Base-by-base conservation (phyloP, 1,284 basidiomycete genomes). In the Puccinia triticina region DNA sequence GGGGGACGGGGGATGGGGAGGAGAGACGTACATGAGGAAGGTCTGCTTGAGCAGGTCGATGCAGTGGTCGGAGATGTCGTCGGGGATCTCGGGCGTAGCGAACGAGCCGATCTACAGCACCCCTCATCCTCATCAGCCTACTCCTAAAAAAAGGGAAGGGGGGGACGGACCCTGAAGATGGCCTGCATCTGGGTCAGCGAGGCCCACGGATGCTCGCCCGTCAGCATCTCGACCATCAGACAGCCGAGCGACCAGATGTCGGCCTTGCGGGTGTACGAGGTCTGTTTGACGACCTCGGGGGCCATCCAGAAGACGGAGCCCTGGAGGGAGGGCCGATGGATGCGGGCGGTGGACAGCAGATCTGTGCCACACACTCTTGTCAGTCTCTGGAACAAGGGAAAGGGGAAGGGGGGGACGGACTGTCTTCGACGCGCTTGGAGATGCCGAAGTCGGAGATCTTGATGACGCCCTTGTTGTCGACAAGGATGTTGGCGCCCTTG, bases 301-400 rank as follows among this genome's bases (percentile, higher is more conserved):
- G 95, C 95, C 95, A 97, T 98, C 95, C 96, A 98, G 88, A 97
- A 98, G 23, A 98, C 96, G 0, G 95, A 96, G 0, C 96, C 96
- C 87, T 98, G 96, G 26, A 98, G 88, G 0, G 95, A 98, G 0
- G 94, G 94, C 4, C 96, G 90, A 86, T 97, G 93, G 43, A 91
- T 90, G 43, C 93, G 91, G 84, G 92, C 91, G 2, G 91, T 91
- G n/a, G 91, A 90, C 82, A 94, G 88, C 14, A 95, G 89, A 87
- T 92, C 94, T 95, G 61, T 40, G 40, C 74, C 69, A 81, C n/a
- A 72, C 29, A 53, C 23, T 21, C 37, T 71, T 26, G n/a, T 50
- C 32, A 48, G 34, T 64, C 29, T 32, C 40, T 23, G 43, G 8
- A 48, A 73, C 37, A 73, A 46, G 34, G 23, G 29, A n/a, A n/a